Evolutionary conservation across 2,329 filamentous ascomycete species (phyloP), one percentile per base, ranked within the genome.

Genomic region (Aaosphaeria pasadenensis): DNA sequence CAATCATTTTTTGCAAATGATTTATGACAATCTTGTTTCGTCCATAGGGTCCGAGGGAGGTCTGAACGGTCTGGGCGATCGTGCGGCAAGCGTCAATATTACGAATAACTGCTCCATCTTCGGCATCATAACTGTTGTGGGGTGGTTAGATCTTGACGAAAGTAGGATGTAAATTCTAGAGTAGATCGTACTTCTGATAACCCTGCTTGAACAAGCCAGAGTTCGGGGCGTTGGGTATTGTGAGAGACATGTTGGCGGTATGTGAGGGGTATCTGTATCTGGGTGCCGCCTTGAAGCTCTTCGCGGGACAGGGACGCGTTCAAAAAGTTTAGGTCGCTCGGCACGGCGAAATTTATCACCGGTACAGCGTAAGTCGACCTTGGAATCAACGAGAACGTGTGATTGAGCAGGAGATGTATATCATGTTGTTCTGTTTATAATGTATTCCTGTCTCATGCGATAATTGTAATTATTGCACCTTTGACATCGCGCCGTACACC

Each of bases 21-120:
- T 99, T 99, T 81, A 99, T 97, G 77, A 99, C 90, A 69, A 99
- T 91, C 80, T 99, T 99, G 81, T 99, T 99, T 74, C 94, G 89
- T 67, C 94, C 94, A 75, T 96, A 96, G 51, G 94, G 94, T 45
- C 94, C 95, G 33, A 99, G 83, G 41, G 94, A 97, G 48, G 94
- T 97, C 79, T 96, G 91, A 43, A 99, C 94, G 45, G 94, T 99
- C 64, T 88, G 89, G 50, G 94, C 86, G 74, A 99, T 97, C 59
- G 94, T 89, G 57, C 91, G 85, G 79, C 94, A 99, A 71, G 95
- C 94, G 70, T 99, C 95, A 76, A 99, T 97, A 75, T 99, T 99
- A 69, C 94, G 91, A 58, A 97, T 82, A 59, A 99, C 91, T 60
- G 94, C 95, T 71, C 94, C 94, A 88, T 99, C 94, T 85, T 99